These are phyloP conservation scores for Sugiyamaella valdiviana DNA, from an alignment of 805 yeast genomes.

Conservation along the genomic window DNA sequence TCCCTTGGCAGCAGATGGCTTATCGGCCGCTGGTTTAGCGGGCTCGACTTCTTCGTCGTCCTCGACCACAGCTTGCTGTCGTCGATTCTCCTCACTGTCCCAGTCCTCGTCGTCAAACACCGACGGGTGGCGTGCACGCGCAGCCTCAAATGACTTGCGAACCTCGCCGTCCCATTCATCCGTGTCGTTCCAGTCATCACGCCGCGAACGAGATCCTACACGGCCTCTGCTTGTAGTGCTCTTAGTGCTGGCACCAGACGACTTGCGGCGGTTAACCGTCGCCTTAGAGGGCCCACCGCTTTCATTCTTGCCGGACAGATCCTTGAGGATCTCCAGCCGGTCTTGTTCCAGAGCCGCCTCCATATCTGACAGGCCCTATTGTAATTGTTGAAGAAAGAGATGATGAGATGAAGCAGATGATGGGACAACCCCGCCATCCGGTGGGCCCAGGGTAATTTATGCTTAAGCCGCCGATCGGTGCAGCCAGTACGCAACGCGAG, in stretches of 20 bases:
- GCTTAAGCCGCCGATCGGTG: not conserved
- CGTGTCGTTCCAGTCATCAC: too few relatives aligned
- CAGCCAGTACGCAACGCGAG: too few relatives aligned
- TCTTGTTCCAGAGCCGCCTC: constrained; percentile 26
- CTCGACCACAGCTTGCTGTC: constrained; percentile 8
- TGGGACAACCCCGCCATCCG: not conserved
- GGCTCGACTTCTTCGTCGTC: too few relatives aligned
- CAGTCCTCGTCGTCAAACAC: constrained; percentile 8
- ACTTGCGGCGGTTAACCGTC: not conserved
- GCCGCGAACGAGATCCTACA: not conserved
- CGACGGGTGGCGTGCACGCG: constrained; percentile 1
- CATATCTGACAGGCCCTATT: constrained; percentile 1
- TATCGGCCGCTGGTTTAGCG: not conserved
- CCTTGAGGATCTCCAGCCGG: constrained; percentile 18
- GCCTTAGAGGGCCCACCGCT: not conserved
- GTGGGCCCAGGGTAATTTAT: not conserved
- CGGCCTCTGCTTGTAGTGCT: not conserved
- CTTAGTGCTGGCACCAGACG: not conserved
- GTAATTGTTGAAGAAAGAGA: constrained; percentile 14
- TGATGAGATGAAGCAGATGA: not conserved
- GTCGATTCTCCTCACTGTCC: not conserved
- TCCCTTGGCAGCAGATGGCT: too few relatives aligned
- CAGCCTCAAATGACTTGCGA: not conserved
- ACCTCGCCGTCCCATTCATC: not conserved
- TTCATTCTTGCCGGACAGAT: constrained; percentile 5